Evolutionary conservation across 2,329 filamentous ascomycete species (phyloP).

Genomic region (Massarina eburnea): DNA sequence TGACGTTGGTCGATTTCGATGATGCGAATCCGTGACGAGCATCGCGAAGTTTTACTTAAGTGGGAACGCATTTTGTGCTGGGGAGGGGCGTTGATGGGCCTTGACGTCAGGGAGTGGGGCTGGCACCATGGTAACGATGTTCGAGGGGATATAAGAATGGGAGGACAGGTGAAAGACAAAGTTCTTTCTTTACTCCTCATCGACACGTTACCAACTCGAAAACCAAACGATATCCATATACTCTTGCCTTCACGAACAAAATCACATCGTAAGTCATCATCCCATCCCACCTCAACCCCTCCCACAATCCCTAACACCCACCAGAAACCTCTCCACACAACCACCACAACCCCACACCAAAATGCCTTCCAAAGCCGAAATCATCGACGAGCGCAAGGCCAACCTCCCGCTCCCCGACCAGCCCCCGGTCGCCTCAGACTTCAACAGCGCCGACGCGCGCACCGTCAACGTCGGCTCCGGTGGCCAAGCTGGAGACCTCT

Average conservation of each 20-base stretch:
- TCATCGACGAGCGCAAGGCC: slow-evolving; percentile 68
- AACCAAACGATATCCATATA: background rate
- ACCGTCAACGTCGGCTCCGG: slow-evolving; percentile 73
- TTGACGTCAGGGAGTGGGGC: slow-evolving; percentile 22
- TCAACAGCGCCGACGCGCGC: slow-evolving; percentile 69
- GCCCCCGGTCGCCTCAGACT: slow-evolving; percentile 75
- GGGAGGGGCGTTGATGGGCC: background rate
- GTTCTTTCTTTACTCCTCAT: background rate
- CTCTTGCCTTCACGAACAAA: background rate
- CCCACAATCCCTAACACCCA: background rate
- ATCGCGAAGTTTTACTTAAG: background rate
- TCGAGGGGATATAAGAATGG: background rate
- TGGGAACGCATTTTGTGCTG: background rate
- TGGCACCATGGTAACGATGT: background rate
- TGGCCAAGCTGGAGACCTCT: slow-evolving; percentile 39
- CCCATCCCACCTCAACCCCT: background rate
- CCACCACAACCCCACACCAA: slow-evolving; percentile 14
- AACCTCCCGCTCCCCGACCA: slow-evolving; percentile 80
- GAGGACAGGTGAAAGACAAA: background rate
- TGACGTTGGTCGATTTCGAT: background rate
- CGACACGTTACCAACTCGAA: background rate
- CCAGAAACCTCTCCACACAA: background rate
- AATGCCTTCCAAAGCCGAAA: slow-evolving; percentile 43
- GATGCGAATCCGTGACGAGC: background rate
- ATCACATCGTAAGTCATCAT: background rate